Evolutionary conservation across 208 protist species (phyloP).

Genomic region (Leishmania lainsoni): DNA sequence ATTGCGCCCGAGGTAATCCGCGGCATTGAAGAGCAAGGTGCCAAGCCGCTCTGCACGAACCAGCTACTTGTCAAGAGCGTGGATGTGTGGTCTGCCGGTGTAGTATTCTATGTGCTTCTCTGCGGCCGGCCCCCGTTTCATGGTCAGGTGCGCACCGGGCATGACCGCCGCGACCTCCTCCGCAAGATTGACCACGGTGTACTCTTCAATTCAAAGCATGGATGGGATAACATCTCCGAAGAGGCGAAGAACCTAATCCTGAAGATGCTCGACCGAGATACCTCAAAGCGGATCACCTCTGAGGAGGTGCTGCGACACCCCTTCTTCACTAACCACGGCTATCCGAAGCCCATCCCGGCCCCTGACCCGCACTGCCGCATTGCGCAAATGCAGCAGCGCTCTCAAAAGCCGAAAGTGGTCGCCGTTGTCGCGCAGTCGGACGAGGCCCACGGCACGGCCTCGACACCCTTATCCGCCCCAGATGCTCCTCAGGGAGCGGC

Average conservation of each 20-base stretch:
- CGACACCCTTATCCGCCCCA: neutral
- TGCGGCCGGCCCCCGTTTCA: constrained; percentile 85
- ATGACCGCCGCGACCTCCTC: constrained; percentile 80
- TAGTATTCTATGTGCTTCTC: constrained; percentile 88
- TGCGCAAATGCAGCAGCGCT: constrained; percentile 34
- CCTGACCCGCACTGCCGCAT: constrained; percentile 28
- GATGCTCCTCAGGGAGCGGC: neutral
- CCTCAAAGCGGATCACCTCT: constrained; percentile 61
- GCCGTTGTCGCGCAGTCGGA: neutral
- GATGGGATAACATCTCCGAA: constrained; percentile 70
- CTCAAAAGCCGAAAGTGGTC: constrained; percentile 9
- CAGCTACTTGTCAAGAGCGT: constrained; percentile 82
- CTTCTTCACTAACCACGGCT: constrained; percentile 79
- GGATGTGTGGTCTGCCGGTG: constrained; percentile 87
- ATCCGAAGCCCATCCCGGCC: constrained; percentile 34
- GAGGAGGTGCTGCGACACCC: constrained; percentile 75
- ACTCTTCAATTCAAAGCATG: constrained; percentile 74
- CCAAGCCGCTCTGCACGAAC: constrained; percentile 79
- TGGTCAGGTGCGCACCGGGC: constrained; percentile 78
- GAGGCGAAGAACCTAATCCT: constrained; percentile 86
- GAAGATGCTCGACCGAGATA: constrained; percentile 80
- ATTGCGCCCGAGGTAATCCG: constrained; percentile 90
- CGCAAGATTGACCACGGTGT: constrained; percentile 82
- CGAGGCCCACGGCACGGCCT: constrained; percentile 7
- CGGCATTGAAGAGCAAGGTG: constrained; percentile 83